Base-by-base conservation (phyloP, 805 yeast genomes). In the Kuraishia cidri region DNA sequence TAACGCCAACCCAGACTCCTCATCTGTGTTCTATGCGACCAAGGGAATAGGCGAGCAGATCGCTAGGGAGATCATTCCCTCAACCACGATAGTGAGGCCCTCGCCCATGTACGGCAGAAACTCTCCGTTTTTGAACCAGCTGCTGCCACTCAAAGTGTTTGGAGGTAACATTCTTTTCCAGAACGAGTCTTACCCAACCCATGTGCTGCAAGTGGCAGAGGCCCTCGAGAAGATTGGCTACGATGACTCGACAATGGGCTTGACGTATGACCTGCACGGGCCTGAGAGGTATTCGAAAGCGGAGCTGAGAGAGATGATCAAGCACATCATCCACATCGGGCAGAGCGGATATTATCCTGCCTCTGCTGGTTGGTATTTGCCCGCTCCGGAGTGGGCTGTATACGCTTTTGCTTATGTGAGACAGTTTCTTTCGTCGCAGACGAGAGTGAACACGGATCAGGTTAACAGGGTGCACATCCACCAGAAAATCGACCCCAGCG, bases 51-150 rank as follows among this genome's bases (percentile, higher is more conserved):
- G 82, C 37, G 95, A 85, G 59, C 67, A 72, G 47, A 72, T 69
- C 21, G 94, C 79, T 17, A 64, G 69, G 38, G 84, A 73, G 26
- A 69, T 70, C 29, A 54, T 71, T 34, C 94, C 94, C 18, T 81
- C 75, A 47, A 67, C 84, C 31, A 84, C 94, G 13, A 83, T 85
- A 47, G 92, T 84, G 20, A 75, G 95, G 56, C 95, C 95, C 5
- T 75, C 81, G 16, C 84, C 83, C 31, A 69, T 83, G 73, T 84
- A 60, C 50, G 92, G 92, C 21, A 64, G 78, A 48, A 81, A 79
- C 52, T 87, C 81, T 53, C 62, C 69, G 39, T 72, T 85, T 50
- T 62, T 84, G 46, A 77, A 75, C 58, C 66, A 67, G 50, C 58
- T 73, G 52, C 43, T 72, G 56, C 82, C 72, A 10, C 37, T 74